Base-by-base conservation (phyloP, 2,329 filamentous ascomycete genomes). In the Tolypocladium capitatum region DNA sequence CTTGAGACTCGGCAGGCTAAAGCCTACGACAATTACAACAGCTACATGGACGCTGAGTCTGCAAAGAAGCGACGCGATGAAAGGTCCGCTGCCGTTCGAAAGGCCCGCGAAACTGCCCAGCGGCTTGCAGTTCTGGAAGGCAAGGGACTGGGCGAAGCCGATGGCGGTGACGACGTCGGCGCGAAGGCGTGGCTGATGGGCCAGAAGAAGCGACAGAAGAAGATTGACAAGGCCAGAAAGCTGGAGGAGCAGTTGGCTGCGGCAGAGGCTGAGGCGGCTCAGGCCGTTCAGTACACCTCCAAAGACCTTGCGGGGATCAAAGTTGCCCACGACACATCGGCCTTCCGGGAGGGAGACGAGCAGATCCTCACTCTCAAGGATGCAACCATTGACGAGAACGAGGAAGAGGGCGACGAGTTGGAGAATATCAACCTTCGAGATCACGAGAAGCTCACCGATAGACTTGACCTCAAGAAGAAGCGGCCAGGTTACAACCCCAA, bases 311-410 rank as follows among this genome's bases (percentile, higher is more conserved):
- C 88, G 0, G 92, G 91, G 34, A 82, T 98, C 57, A 92, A 87
- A 62, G 91, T 98, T 46, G 90, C 83, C 5, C 92, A 98, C 63
- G 88, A 95, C 62, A 67, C 90, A 49, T 79, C 78, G 5, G 78
- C 86, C 21, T 91, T 98, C 52, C 81, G 86, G 24, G 87, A 88
- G 46, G 84, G 79, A 18, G 82, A 86, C 50, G 90, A 95, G 50
- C 89, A 97, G 61, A 81, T 98, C 31, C 72, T 98, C 46, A 96
- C 91, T 0, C 75, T 98, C n/a, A 96, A 95, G 61, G 92, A 98
- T 66, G 79, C 85, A 1, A 87, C 86, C 1, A 87, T 98, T 47
- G 79, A 89, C 44, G 80, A 86, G 49, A 83, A 86, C 31, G 86
- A 91, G 49, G 89, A 88, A 28, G 85, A 89, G 49, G 91, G 87